Conservation (phyloP, 257 asterid genomes). For the Solanum bulbocastanum region DNA sequence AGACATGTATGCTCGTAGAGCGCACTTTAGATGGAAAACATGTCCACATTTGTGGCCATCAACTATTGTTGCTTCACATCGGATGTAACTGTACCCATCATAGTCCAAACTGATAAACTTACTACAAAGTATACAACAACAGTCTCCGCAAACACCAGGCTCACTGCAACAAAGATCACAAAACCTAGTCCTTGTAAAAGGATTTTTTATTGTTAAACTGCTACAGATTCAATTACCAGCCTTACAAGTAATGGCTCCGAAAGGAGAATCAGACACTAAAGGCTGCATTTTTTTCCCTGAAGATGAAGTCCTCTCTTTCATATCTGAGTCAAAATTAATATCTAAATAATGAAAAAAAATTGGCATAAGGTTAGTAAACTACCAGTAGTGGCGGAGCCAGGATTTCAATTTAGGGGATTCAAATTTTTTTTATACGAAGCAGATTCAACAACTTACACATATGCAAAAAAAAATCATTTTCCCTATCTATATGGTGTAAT, state of each 20-base stretch:
- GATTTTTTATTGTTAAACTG: slow-evolving; percentile 28
- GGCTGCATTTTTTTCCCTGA: not conserved
- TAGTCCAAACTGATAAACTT: slow-evolving; percentile 20
- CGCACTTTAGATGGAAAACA: slow-evolving; percentile 65
- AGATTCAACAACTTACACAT: no score
- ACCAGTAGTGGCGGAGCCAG: not conserved
- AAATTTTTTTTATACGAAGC: no score
- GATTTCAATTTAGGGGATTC: no score
- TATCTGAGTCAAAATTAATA: not conserved
- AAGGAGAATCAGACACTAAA: slow-evolving; percentile 5
- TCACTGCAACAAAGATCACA: slow-evolving; percentile 72
- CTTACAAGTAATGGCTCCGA: slow-evolving; percentile 29
- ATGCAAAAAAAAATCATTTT: no score
- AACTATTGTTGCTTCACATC: slow-evolving; percentile 37
- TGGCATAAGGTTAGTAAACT: not conserved
- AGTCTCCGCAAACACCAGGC: slow-evolving; percentile 61
- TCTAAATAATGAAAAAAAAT: not conserved
- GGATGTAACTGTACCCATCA: slow-evolving; percentile 32
- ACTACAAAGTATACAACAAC: slow-evolving; percentile 83
- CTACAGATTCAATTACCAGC: slow-evolving; percentile 49
- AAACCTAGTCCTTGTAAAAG: slow-evolving; percentile 26
- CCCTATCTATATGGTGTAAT: no score
- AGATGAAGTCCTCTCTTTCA: slow-evolving; percentile 4
- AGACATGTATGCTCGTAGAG: slow-evolving; percentile 61
- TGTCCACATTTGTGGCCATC: slow-evolving; percentile 52